Evolutionary conservation across 345 rosid genomes (phyloP), one percentile per base, ranked within the genome.

Genomic region (Eucalyptus caleyi): DNA sequence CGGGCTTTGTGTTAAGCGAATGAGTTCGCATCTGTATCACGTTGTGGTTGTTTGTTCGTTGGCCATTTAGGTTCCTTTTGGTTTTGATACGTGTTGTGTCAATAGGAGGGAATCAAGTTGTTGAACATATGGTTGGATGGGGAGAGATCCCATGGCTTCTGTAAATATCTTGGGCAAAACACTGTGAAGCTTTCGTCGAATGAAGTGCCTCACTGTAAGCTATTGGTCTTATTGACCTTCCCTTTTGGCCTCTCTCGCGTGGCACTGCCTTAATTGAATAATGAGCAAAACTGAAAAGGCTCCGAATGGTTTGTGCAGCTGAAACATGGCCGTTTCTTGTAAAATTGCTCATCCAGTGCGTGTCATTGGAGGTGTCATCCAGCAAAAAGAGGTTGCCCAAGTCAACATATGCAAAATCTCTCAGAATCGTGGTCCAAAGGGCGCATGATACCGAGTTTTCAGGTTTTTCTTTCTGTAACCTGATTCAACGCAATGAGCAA

Each of bases 311-410:
- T 91, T 90, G 50, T 93, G 93, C 97, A 96, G 99, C 96, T 89
- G 99, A 96, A 90, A 95, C 99, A 21, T 97, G 99, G 98, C 98
- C 99, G 4, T 97, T 94, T 93, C 91, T 97, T 47, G 88, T 95
- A 54, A 92, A 93, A 87, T 91, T 95, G 93, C 97, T 97, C 53
- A 89, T 93, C 51, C 95, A 92, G 59, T 95, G 99, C 88, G 97
- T 97, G 59, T 94, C 97, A 7, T 54, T 89, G 90, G 99, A 97
- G 94, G 93, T 96, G 87, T 94, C 97, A 83, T 88, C 94, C n/a
- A 93, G 95, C 94, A 97, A 97, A 91, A 92, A 95, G 44, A 94
- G 97, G 60, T 42, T 90, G 80, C 97, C 99, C 34, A 97, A 96
- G 93, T 90, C 91, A 80, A 89, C 88, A 67, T 94, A 93, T 89